Evolutionary conservation across 2,329 filamentous ascomycete species (phyloP), one percentile per base, ranked within the genome.

Genomic region (Cladophialophora carrionii): DNA sequence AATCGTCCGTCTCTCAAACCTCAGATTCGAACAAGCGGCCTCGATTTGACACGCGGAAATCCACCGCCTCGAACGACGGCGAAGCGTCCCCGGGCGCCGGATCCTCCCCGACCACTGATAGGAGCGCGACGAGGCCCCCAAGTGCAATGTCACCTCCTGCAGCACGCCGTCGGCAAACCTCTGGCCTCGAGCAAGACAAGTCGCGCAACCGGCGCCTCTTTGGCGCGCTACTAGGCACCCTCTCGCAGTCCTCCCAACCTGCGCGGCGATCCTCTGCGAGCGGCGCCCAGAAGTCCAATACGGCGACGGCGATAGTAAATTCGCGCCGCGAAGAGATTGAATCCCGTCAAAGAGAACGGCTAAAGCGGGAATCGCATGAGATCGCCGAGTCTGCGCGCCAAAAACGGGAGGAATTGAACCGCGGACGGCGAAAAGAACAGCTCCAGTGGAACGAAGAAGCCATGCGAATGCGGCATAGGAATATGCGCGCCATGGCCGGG

Each of bases 161-260:
- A 9, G 24, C 55, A 9, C 48, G 65, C 14, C 49, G 65, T 4
- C 62, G 65, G 12, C 59, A 62, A n/a, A 62, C 66, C 65, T 29
- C 68, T 72, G 63, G 26, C 34, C 78, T 82, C 31, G 81, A 87
- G 63, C 90, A 96, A 73, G 94, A 98, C 75, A 91, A 88, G 76
- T 92, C 90, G 75, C 89, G 94, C 43, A 90, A 91, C 24, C 89
- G 90, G 77, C 86, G 94, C 60, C 82, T 98, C 66, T 97, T 97
- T 74, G 93, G 94, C 67, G 90, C 89, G 41, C 79, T 96, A 63
- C 81, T 95, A 65, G 90, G 84, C 75, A 91, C 90, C 43, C 83
- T 96, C 66, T 92, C 89, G 76, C 90, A 94, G 71, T 82, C 61
- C 7, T 61, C 65, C 4, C 65, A 64, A 26, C 62, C 69, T 4